Evolutionary conservation across 1,284 basidiomycete species (phyloP).

Genomic region (Moesziomyces globuligerus): DNA sequence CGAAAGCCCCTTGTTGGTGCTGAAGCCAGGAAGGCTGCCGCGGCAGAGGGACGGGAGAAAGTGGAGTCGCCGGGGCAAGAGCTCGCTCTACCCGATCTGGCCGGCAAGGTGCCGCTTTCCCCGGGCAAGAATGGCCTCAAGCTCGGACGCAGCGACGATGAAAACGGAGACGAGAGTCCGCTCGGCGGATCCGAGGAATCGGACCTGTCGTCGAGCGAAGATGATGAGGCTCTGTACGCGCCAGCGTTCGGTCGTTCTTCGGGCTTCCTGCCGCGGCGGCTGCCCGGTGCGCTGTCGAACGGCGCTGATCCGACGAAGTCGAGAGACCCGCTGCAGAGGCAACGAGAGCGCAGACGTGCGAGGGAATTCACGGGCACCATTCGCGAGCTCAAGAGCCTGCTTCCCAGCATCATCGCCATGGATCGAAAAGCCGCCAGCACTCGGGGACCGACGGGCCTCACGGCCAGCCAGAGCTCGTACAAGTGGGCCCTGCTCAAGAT

Average conservation of each 20-base stretch:
- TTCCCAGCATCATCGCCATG: slow-evolving; percentile 54
- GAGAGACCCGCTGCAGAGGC: slow-evolving; percentile 11
- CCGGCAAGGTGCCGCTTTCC: slow-evolving; percentile 1
- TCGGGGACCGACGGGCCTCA: slow-evolving; percentile 17
- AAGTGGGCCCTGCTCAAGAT: slow-evolving; percentile 47
- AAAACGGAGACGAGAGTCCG: slow-evolving; percentile 24
- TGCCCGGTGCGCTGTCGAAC: slow-evolving; percentile 45
- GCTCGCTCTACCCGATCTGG: slow-evolving; percentile 3
- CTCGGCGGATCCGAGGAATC: slow-evolving; percentile 30
- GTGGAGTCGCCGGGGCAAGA: slow-evolving; percentile 21
- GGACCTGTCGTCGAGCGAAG: slow-evolving; percentile 37
- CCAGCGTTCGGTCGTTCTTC: slow-evolving; percentile 30
- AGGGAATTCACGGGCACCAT: slow-evolving; percentile 57
- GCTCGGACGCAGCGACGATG: slow-evolving; percentile 30
- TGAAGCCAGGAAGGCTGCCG: slow-evolving; percentile 2
- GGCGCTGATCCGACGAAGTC: slow-evolving; percentile 27
- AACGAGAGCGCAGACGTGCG: slow-evolving; percentile 33
- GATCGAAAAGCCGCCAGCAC: slow-evolving; percentile 32
- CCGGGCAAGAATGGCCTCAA: slow-evolving; percentile 15
- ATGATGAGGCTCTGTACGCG: slow-evolving; percentile 36
- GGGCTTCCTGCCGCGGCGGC: slow-evolving; percentile 43
- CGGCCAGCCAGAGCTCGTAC: slow-evolving; percentile 36
- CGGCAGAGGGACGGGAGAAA: slow-evolving; percentile 2
- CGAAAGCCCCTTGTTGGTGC: slow-evolving; percentile 25
- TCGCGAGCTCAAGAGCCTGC: slow-evolving; percentile 53